Evolutionary conservation across 2,329 filamentous ascomycete species (phyloP), one percentile per base, ranked within the genome.

Genomic region (Kalmusia sp.): DNA sequence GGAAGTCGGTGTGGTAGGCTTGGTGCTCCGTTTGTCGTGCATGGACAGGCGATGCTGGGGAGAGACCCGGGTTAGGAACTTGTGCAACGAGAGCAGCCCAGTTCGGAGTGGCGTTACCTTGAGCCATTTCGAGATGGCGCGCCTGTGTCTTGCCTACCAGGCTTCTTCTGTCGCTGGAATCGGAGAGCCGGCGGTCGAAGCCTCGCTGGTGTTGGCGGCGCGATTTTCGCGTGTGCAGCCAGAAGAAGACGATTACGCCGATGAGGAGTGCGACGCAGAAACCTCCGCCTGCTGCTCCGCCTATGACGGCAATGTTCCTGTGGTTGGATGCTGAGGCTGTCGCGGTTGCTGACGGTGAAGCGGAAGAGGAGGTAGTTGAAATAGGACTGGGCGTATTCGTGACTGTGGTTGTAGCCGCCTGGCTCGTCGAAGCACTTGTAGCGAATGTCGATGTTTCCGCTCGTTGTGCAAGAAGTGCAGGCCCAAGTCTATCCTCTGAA

Each of bases 211-310:
- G 46, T 24, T 41, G 15, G 6, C 24, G 19, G 22, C 38, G 47
- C n/a, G 47, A 41, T 8, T 50, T 50, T 11, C 30, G 38, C 3
- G 27, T 43, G 8, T 40, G 47, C 12, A 43, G 7, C 37, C 28
- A 27, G 27, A 35, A 34, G 47, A 41, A 50, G 11, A 50, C 14
- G 8, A 43, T 25, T 11, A 43, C 35, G 28, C 37, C 47, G 21
- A 43, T n/a, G 28, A 50, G 28, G 11, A 50, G 19, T 15, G 21
- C 37, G 15, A 50, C 6, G n/a, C 24, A 8, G 22, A 43, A 17
- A 14, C 37, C 47, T 28, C 47, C 47, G 4, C 27, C 47, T 25
- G 47, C n/a, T 27, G 28, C 38, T 25, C 47, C 47, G 34, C 28
- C 47, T 17, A 50, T 50, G 19, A 28, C 9, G 28, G 28, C 47